Conservation (phyloP, 2,329 filamentous ascomycete species). For the Escovopsis weberi region DNA sequence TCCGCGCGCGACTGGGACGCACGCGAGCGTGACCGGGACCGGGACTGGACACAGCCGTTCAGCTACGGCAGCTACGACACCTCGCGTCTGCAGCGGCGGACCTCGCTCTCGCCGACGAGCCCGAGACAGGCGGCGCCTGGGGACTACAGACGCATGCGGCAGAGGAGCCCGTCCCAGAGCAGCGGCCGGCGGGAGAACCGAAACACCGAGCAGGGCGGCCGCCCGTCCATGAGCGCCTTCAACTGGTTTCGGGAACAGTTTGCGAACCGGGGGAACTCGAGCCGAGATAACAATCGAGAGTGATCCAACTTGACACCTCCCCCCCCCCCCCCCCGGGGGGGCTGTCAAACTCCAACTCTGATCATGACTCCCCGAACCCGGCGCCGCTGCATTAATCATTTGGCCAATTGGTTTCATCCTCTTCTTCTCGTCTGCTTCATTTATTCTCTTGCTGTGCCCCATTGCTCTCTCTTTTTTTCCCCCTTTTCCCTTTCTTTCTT, state of each 20-base stretch:
- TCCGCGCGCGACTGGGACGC: too few relatives aligned
- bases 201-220: slow-evolving; percentile 17
- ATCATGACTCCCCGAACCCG: too few relatives aligned
- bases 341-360: too few relatives aligned
- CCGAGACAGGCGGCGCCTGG: slow-evolving; percentile 15
- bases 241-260: slow-evolving; percentile 31
- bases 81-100: slow-evolving; percentile 21
- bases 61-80: slow-evolving; percentile 15
- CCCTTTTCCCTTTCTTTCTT: too few relatives aligned
- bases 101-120: slow-evolving; percentile 24
- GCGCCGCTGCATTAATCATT: too few relatives aligned
- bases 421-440: too few relatives aligned
- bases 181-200: slow-evolving; percentile 15
- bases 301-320: neutral
- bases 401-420: too few relatives aligned
- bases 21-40: too few relatives aligned
- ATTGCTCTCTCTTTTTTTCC: too few relatives aligned
- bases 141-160: slow-evolving; percentile 19
- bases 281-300: slow-evolving; percentile 15
- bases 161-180: slow-evolving; percentile 25
- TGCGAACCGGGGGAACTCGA: slow-evolving; percentile 10
- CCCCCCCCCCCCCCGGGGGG: too few relatives aligned
- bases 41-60: too few relatives aligned
- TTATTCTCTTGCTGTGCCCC: too few relatives aligned
- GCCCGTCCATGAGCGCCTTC: slow-evolving; percentile 22